Percentiles rank a stretch among this genome's conserved stretches.
Evolutionary conservation across 2,329 filamentous ascomycete species (phyloP).

Genomic region (Plectosphaerella sp.): DNA sequence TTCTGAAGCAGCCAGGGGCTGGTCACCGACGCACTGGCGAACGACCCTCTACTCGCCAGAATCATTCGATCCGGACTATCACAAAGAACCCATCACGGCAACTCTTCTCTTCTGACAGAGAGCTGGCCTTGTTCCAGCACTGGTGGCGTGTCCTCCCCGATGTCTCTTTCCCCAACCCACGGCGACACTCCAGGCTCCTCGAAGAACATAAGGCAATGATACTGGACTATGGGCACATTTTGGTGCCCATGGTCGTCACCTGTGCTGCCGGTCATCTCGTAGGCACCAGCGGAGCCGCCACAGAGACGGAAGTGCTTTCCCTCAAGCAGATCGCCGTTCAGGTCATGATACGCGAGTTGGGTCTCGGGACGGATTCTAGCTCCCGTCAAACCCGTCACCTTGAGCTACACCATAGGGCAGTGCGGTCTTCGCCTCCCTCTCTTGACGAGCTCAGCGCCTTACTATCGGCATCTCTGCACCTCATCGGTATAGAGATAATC

Average conservation of each 20-base stretch:
- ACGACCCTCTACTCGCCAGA: too few relatives aligned
- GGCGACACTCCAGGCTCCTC: neutral
- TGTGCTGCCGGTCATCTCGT: conserved; percentile 4
- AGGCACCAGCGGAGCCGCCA: neutral
- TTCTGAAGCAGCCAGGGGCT: neutral
- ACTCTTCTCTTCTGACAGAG: neutral
- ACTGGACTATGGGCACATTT: conserved; percentile 2
- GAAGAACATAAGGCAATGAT: conserved; percentile 6
- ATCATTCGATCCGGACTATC: too few relatives aligned
- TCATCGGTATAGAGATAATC: conserved; percentile 6
- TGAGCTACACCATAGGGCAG: neutral
- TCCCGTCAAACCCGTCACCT: neutral
- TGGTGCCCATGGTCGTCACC: conserved; percentile 1
- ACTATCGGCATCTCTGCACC: conserved; percentile 5
- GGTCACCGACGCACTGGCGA: too few relatives aligned
- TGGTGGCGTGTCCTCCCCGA: conserved; percentile 5
- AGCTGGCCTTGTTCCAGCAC: conserved; percentile 6
- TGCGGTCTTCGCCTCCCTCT: neutral
- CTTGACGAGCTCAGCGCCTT: neutral
- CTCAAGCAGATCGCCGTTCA: conserved; percentile 7
- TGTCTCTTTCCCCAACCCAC: conserved; percentile 5
- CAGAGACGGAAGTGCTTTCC: conserved; percentile 3
- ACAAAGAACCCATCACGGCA: neutral
- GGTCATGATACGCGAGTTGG: neutral
- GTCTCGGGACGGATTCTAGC: too few relatives aligned